phyloP scores from a whole-genome alignment of 2,329 filamentous ascomycete species.

The Celoporthe dispersa region DNA sequence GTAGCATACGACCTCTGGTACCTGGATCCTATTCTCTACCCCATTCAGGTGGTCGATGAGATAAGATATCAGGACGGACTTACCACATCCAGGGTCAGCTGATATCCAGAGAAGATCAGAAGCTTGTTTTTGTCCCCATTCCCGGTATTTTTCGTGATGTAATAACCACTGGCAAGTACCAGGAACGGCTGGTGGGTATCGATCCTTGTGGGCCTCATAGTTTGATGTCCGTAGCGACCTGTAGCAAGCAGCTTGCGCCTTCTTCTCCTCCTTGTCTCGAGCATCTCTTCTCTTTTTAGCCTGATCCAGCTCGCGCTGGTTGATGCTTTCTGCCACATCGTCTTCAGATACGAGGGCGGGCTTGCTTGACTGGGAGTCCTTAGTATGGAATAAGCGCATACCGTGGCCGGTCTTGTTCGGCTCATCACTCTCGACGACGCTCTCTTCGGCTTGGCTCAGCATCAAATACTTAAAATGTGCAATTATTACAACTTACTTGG shows the following conservation, averaged over 20 bases:
- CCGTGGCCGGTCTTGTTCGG: not conserved
- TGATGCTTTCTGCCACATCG: constrained; percentile 12
- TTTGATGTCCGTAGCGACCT: constrained; percentile 15
- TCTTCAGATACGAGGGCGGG: not conserved
- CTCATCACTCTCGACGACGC: not conserved
- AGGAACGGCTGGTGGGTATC: constrained; percentile 27
- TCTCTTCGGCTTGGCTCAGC: not conserved
- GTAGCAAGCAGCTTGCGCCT: constrained; percentile 3
- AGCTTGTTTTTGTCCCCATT: constrained; percentile 14
- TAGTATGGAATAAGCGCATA: not conserved
- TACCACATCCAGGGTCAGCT: constrained; percentile 31
- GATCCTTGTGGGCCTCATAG: constrained; percentile 24
- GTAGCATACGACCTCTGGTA: constrained; percentile 28
- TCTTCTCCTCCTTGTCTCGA: constrained; percentile 14
- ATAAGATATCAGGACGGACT: constrained; percentile 28
- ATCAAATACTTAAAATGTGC: not conserved
- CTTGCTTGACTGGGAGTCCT: not conserved
- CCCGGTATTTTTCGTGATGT: constrained; percentile 20
- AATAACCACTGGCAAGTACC: constrained; percentile 31
- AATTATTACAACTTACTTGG: constrained; percentile 1
- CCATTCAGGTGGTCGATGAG: constrained; percentile 26
- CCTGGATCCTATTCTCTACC: constrained; percentile 11
- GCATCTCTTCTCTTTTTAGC: constrained; percentile 5
- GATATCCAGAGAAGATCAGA: constrained; percentile 29
- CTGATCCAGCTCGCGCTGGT: constrained; percentile 9